These are phyloP conservation scores for Trichoderma sp. DNA, from an alignment of 2,329 filamentous ascomycete genomes.

Conservation along the genomic window DNA sequence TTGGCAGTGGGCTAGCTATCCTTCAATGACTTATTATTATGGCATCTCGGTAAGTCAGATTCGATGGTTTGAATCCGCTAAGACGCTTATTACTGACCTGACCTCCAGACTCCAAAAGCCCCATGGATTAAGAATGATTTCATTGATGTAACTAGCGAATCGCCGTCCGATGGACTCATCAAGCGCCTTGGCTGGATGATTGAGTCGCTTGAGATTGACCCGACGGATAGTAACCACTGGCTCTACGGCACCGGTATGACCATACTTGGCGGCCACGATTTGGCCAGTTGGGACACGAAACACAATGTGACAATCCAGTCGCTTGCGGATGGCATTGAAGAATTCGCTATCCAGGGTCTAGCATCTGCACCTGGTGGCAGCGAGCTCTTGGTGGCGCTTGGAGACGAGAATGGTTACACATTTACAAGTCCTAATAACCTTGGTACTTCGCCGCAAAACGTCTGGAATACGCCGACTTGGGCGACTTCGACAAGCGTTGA, in stretches of 20 bases:
- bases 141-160: constrained; percentile 6
- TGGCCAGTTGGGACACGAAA: not conserved
- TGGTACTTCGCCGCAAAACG: not conserved
- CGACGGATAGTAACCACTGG: constrained; percentile 6
- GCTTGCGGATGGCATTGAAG: constrained; percentile 6
- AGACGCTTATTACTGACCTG: not conserved
- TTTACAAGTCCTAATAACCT: not conserved
- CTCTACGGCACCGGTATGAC: constrained; percentile 13
- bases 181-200: constrained; percentile 17
- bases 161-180: not conserved
- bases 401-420: constrained; percentile 7
- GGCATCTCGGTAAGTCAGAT: constrained; percentile 9
- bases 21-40: constrained; percentile 7
- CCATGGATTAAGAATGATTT: constrained; percentile 17
- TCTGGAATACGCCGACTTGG: constrained; percentile 14
- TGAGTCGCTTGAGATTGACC: constrained; percentile 12
- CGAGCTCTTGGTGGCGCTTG: not conserved
- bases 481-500: constrained; percentile 6
- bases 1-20: constrained; percentile 11
- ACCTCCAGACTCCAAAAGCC: not conserved
- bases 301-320: constrained; percentile 15
- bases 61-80: no score
- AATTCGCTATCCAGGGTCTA: not conserved
- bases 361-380: constrained; percentile 4
- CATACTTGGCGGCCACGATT: constrained; percentile 4